phyloP scores from a whole-genome alignment of 441 rosid genomes.

The Brassica balearica region DNA sequence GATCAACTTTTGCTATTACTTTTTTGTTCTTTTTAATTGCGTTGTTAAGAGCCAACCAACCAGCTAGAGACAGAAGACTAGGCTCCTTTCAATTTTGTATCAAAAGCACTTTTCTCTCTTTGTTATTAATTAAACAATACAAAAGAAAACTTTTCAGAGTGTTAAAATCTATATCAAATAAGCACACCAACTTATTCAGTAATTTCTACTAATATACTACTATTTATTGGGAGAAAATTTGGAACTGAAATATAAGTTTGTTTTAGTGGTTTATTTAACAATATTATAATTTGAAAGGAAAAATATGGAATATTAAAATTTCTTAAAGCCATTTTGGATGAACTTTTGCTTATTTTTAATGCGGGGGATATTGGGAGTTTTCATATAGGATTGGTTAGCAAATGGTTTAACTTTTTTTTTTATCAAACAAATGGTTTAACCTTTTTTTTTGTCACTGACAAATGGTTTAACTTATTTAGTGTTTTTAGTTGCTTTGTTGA shows the following conservation, averaged over 20 bases:
- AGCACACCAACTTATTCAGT: conserved; percentile 4
- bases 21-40: conserved; percentile 21
- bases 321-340: neutral
- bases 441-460: too few species aligned
- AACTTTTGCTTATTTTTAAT: neutral
- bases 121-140: neutral
- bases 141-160: neutral
- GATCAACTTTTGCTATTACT: conserved; percentile 15
- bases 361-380: neutral
- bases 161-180: neutral
- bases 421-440: too few species aligned
- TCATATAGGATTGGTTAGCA: neutral
- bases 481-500: conserved; percentile 1
- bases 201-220: neutral
- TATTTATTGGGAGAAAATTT: neutral
- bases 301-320: neutral
- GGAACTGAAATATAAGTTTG: neutral
- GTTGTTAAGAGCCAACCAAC: conserved; percentile 39
- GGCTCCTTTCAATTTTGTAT: conserved; percentile 38
- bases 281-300: too few species aligned
- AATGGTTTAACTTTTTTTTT: neutral
- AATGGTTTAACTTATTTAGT: neutral
- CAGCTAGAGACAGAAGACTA: conserved; percentile 35
- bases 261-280: neutral
- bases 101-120: conserved; percentile 32